phyloP scores from a whole-genome alignment of 495 filamentous ascomycete genomes.

The Cercophora scortea region DNA sequence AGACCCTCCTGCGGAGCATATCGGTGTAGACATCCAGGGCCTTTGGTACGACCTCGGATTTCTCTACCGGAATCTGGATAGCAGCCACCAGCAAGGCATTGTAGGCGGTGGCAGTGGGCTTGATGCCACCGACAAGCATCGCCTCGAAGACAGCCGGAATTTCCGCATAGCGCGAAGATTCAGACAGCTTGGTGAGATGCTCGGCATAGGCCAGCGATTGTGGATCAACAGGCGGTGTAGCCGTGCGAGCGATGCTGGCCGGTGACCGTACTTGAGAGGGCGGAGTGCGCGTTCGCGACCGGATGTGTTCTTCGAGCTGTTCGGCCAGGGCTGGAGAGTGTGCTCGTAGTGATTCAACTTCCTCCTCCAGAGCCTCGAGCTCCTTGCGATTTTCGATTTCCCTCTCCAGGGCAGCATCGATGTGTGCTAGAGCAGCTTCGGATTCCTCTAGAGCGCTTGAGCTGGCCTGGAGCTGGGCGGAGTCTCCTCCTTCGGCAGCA shows the following conservation, averaged over 20 bases:
- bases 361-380: conserved; percentile 39
- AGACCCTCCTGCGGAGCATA: conserved; percentile 81
- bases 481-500: conserved; percentile 21
- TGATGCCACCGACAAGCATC: conserved; percentile 68
- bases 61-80: conserved; percentile 61
- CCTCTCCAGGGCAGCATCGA: conserved; percentile 40
- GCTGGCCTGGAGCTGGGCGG: conserved; percentile 8
- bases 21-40: conserved; percentile 92
- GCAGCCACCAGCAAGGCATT: conserved; percentile 82
- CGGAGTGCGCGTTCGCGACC: conserved; percentile 31
- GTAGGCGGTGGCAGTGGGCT: conserved; percentile 76
- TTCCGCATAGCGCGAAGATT: conserved; percentile 63
- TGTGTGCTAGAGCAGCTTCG: conserved; percentile 39
- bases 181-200: conserved; percentile 63
- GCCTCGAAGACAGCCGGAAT: conserved; percentile 85
- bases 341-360: conserved; percentile 27
- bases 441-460: conserved; percentile 22
- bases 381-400: conserved; percentile 38
- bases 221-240: conserved; percentile 40
- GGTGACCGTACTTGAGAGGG: conserved; percentile 33
- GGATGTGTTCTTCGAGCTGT: conserved; percentile 28
- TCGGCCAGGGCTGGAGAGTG: conserved; percentile 28
- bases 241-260: conserved; percentile 30
- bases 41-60: conserved; percentile 75
- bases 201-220: conserved; percentile 64